A percentile compares a stretch with the other conserved stretches of the same genome.
Evolutionary conservation across 306 rosid genomes (phyloP).

Genomic region (Spatholobus suberectus): DNA sequence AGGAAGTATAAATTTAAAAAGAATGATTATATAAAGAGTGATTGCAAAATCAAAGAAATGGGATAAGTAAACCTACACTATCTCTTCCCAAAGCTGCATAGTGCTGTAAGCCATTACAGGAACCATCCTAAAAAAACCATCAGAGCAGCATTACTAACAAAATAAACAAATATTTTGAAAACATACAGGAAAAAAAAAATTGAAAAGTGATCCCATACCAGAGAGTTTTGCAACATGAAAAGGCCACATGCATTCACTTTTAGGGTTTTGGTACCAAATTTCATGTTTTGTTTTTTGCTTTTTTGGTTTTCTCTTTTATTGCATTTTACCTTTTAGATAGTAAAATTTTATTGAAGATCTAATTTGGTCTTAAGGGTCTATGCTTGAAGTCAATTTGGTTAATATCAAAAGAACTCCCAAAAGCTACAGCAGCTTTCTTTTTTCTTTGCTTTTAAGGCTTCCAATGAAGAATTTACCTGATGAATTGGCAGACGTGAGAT

Average conservation of each 20-base stretch:
- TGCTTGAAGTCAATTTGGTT: not conserved
- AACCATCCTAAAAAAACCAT: constrained; percentile 75
- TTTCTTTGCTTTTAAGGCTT: constrained; percentile 9
- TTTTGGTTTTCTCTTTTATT: not conserved
- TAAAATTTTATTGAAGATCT: constrained; percentile 5
- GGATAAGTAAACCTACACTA: constrained; percentile 54
- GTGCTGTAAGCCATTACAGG: constrained; percentile 95
- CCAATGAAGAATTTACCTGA: constrained; percentile 61
- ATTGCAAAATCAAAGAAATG: not conserved
- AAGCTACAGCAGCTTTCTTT: not conserved
- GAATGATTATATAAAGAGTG: not conserved
- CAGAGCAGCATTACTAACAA: constrained; percentile 34
- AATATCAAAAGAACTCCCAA: constrained; percentile 1
- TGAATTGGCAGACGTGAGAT: constrained; percentile 84
- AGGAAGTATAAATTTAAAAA: constrained; percentile 13
- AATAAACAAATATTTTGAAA: not conserved
- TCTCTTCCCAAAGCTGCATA: constrained; percentile 92
- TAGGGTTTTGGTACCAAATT: not conserved
- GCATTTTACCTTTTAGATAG: constrained; percentile 11
- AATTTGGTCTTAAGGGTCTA: not conserved
- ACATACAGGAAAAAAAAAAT: not conserved
- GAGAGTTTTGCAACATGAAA: constrained; percentile 2
- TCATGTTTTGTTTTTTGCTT: constrained; percentile 2
- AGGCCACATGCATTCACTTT: not conserved
- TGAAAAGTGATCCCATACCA: not conserved